Evolutionary conservation across 2,329 filamentous ascomycete genomes (phyloP).

Genomic region (Paecilomyces sp.): DNA sequence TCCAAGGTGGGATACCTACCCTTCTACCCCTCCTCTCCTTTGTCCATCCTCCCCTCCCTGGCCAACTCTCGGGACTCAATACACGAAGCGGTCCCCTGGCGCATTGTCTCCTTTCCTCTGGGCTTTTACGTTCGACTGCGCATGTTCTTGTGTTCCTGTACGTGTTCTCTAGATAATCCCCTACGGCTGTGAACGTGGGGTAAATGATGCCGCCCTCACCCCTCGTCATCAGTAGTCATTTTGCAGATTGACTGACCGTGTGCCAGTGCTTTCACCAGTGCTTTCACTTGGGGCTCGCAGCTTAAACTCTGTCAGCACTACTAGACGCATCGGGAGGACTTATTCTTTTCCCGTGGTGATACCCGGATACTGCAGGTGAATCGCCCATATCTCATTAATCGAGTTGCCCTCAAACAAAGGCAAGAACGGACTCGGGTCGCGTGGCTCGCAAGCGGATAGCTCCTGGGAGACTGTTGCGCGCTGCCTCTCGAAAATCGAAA

Average conservation of each 20-base stretch:
- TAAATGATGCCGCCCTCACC: background rate
- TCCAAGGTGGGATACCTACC: background rate
- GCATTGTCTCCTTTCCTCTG: background rate
- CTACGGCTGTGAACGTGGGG: background rate
- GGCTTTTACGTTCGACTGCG: background rate
- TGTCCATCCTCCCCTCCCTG: background rate
- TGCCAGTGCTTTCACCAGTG: too few species aligned
- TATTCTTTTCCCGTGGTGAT: background rate
- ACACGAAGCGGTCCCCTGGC: background rate
- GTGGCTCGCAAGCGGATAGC: background rate
- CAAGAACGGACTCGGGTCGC: background rate
- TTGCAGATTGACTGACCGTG: background rate
- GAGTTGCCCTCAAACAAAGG: background rate
- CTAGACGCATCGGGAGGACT: background rate
- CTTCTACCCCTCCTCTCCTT: conserved; percentile 1
- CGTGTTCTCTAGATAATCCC: background rate
- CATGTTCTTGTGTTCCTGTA: background rate
- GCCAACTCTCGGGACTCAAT: background rate
- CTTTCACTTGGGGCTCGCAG: background rate
- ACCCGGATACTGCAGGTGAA: background rate
- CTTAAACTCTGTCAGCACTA: background rate
- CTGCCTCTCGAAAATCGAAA: background rate
- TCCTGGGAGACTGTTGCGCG: background rate
- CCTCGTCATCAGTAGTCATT: background rate
- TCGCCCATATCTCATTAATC: background rate